These are phyloP conservation scores for Castanea sativa DNA, from an alignment of 306 rosid genomes.

Conservation along the genomic window DNA sequence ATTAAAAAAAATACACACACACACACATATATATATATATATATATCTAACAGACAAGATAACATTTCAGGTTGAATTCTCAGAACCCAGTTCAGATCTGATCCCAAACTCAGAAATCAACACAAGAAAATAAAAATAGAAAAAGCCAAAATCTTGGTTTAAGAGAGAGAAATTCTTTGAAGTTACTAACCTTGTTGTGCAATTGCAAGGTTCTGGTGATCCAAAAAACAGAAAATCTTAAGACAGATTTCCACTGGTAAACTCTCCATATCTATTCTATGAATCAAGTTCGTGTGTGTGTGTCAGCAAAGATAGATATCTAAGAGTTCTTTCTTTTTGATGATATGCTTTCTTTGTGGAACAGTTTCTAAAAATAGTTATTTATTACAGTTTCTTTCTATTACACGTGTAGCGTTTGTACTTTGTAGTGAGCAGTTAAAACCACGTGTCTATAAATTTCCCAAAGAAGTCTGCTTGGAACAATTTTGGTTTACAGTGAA, in stretches of 20 bases:
- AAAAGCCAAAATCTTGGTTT: not conserved
- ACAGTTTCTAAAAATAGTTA: too few species aligned
- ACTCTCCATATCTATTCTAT: conserved; percentile 43
- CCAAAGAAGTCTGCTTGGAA: too few species aligned
- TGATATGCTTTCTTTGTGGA: too few species aligned
- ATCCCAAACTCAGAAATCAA: not conserved
- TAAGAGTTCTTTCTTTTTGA: too few species aligned
- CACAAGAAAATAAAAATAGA: not conserved
- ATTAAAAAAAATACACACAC: too few species aligned
- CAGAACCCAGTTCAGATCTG: not conserved
- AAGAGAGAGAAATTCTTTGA: not conserved
- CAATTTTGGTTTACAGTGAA: too few species aligned
- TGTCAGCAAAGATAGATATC: not conserved
- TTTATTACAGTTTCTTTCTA: too few species aligned
- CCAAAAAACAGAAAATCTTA: conserved; percentile 60
- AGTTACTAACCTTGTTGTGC: conserved; percentile 57
- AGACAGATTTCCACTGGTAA: conserved; percentile 55
- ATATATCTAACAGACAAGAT: not conserved
- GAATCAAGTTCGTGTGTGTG: not conserved
- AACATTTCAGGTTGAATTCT: not conserved
- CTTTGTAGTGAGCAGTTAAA: not conserved
- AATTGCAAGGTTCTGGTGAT: conserved; percentile 47
- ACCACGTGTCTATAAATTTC: not conserved
- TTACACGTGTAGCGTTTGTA: too few species aligned
- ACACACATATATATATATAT: too few species aligned